Evolutionary conservation across 148 eudicot species (phyloP), one percentile per base, ranked within the genome.

Genomic region (Tetragonia tetragonoides): DNA sequence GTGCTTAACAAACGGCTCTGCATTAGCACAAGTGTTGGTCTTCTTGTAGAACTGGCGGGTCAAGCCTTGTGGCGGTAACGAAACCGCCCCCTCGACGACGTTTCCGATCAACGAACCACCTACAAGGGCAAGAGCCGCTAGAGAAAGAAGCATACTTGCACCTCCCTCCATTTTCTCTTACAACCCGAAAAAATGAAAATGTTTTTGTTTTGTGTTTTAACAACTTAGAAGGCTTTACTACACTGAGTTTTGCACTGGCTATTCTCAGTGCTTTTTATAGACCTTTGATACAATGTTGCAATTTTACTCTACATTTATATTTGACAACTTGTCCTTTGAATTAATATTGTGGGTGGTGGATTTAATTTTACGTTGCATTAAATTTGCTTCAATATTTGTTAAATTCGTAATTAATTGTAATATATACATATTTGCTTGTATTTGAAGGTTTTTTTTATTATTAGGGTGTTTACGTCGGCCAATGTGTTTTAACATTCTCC

Each of bases 1-100:
- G 66, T 87, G 90, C 76, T 42, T 70, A 10, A 90, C 88, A 80
- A 81, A 89, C 21, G 80, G 59, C 77, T 90, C 95, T 42, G 77
- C 90, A 34, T 78, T 70, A 10, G 39, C 84, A 71, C 95, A 90
- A 20, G 85, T 89, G 57, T 89, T 89, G 18, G 46, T 78, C 54
- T 81, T 86, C 87, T 89, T 90, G 83, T 90, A 90, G 34, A 46
- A 89, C 12, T 89, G 89, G 6, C 91, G 41, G 16, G 75, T 56
- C 12, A 72, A 12, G 64, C 20, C 3, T 3, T 59, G 16, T 15
- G 28, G 7, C 7, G 75, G 46, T 44, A 89, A 56, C 0, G 69
- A 46, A 64, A 81, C 80, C 60, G 88, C 85, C 60, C 84, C 34
- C 34, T 28, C 34, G 34, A 28, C 90, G 20, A 8, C 64, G 15